phyloP scores from a whole-genome alignment of 208 protist genomes.

The Trichomonas vaginalis region DNA sequence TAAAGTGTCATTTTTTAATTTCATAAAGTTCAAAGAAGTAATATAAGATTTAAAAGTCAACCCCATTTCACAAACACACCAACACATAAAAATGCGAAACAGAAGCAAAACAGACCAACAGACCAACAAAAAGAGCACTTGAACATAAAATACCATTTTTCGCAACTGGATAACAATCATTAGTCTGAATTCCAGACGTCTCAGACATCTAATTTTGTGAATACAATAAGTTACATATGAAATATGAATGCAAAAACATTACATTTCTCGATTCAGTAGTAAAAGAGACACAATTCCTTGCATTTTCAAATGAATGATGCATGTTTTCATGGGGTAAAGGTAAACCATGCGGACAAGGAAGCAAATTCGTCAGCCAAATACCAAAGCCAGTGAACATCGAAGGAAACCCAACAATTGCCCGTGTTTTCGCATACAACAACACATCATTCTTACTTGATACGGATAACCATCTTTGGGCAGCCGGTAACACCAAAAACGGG shows the following conservation, averaged over 20 bases:
- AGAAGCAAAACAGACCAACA: too few relatives aligned
- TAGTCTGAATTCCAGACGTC: neutral
- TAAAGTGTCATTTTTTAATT: too few relatives aligned
- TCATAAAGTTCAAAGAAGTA: too few relatives aligned
- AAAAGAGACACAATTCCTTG: neutral
- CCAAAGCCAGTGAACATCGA: neutral
- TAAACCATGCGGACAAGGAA: neutral
- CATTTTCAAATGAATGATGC: neutral
- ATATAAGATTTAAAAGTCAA: too few relatives aligned
- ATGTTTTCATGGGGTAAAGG: neutral
- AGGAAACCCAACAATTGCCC: neutral
- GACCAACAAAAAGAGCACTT: neutral
- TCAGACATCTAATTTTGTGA: neutral
- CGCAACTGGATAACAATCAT: neutral
- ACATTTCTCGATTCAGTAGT: neutral
- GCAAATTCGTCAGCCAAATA: neutral
- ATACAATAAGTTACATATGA: neutral
- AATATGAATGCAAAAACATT: neutral
- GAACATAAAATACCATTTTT: neutral
- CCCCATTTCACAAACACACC: too few relatives aligned
- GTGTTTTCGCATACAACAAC: neutral
- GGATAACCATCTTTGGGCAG: neutral
- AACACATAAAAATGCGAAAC: too few relatives aligned
- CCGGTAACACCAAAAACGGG: neutral
- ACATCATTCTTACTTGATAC: neutral